Evolutionary conservation across 257 asterid species (phyloP).

Genomic region (Linderniella brevidens): DNA sequence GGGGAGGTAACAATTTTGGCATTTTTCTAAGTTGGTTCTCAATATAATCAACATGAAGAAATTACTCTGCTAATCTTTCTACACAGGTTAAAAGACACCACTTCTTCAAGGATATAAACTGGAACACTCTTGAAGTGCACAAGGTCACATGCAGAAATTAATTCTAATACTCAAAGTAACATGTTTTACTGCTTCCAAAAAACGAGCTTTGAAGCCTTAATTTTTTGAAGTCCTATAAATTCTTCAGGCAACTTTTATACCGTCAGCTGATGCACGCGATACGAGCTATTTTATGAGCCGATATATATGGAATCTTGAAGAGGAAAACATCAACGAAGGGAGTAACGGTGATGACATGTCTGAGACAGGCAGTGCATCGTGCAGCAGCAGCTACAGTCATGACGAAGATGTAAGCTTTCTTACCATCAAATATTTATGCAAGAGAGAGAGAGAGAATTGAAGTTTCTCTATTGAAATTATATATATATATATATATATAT

Average conservation of each 20-base stretch:
- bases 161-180: conserved; percentile 4
- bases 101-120: conserved; percentile 66
- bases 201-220: neutral
- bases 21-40: conserved; percentile 8
- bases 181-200: neutral
- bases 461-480: neutral
- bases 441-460: too few species aligned
- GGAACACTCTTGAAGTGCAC: conserved; percentile 86
- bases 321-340: conserved; percentile 49
- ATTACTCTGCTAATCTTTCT: conserved; percentile 9
- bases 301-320: conserved; percentile 84
- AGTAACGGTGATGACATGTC: conserved; percentile 71
- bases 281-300: conserved; percentile 98
- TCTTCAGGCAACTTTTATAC: conserved; percentile 80
- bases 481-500: neutral
- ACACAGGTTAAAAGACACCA: conserved; percentile 66
- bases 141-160: conserved; percentile 33
- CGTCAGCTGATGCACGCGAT: conserved; percentile 68
- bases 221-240: conserved; percentile 9
- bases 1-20: conserved; percentile 54
- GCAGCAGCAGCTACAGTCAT: conserved; percentile 58
- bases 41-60: conserved; percentile 5
- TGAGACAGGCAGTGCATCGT: conserved; percentile 57
- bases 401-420: conserved; percentile 63
- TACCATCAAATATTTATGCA: conserved; percentile 3